Evolutionary conservation across 176 grass and related monocot species (phyloP).

Genomic region (Panicum miliaceum): DNA sequence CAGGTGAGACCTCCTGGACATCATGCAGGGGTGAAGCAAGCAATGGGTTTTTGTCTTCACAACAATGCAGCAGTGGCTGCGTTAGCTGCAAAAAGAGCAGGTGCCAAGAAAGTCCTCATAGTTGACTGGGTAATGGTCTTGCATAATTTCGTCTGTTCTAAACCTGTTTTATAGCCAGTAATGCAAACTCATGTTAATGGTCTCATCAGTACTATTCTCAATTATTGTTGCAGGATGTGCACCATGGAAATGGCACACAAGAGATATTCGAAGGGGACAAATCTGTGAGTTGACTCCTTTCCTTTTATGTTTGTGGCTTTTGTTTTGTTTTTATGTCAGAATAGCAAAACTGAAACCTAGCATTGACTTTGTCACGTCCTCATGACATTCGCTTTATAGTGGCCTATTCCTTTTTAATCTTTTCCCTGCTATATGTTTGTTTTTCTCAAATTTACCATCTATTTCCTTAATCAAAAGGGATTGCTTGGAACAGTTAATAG

Average conservation of each 20-base stretch:
- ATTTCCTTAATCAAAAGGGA: too few species aligned
- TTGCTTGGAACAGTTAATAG: too few species aligned
- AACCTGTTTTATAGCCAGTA: conserved; percentile 19
- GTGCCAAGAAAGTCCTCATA: conserved; percentile 96
- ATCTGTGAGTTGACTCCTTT: conserved; percentile 70
- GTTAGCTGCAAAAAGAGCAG: conserved; percentile 89
- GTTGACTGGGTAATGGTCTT: conserved; percentile 93
- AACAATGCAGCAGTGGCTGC: conserved; percentile 94
- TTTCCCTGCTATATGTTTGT: background rate
- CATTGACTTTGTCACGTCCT: background rate
- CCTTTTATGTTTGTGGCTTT: conserved; percentile 10
- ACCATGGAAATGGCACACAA: conserved; percentile 98
- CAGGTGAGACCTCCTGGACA: conserved; percentile 98
- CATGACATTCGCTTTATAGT: background rate
- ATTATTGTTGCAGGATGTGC: conserved; percentile 82
- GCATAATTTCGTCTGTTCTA: conserved; percentile 10
- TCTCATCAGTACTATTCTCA: conserved; percentile 29
- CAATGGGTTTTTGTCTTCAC: conserved; percentile 99
- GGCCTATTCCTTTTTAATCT: background rate
- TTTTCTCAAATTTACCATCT: background rate
- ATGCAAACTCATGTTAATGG: background rate
- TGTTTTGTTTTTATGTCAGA: background rate
- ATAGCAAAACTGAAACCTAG: background rate
- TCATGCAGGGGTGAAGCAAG: conserved; percentile 90
- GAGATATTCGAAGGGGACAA: conserved; percentile 89